Evolutionary conservation across 108 stramenopile species (phyloP).

Genomic region (Phaeodactylum tricornutum): DNA sequence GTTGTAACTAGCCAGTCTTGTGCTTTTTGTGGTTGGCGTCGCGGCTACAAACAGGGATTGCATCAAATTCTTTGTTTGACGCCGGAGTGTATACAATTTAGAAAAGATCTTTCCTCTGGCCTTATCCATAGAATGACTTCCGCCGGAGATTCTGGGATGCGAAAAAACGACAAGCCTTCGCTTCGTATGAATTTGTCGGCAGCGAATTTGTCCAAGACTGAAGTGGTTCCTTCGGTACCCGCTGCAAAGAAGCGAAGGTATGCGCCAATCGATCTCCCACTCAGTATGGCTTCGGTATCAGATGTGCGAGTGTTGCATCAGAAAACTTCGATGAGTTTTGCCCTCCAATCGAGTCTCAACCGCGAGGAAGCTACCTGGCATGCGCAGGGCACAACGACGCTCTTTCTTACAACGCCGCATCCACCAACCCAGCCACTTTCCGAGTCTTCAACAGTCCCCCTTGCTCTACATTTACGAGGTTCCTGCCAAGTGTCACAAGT

Average conservation of each 20-base stretch:
- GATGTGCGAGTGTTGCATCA: slow-evolving; percentile 24
- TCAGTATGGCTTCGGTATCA: background rate
- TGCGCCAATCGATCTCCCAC: background rate
- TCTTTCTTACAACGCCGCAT: slow-evolving; percentile 9
- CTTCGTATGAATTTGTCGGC: too few species aligned
- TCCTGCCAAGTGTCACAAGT: slow-evolving; percentile 26
- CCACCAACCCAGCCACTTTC: background rate
- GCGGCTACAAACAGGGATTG: too few species aligned
- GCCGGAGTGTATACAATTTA: too few species aligned
- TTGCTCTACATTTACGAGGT: slow-evolving; percentile 38
- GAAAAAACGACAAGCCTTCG: too few species aligned
- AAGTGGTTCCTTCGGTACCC: too few species aligned
- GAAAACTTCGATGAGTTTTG: slow-evolving; percentile 14
- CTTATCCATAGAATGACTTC: too few species aligned
- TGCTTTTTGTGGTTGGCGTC: too few species aligned
- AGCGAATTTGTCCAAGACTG: too few species aligned
- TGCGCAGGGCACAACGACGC: slow-evolving; percentile 17
- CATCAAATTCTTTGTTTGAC: too few species aligned
- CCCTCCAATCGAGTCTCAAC: slow-evolving; percentile 8
- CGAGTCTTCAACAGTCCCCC: background rate
- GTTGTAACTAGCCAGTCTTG: too few species aligned
- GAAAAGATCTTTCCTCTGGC: too few species aligned
- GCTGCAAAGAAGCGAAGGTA: background rate
- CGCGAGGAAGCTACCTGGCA: slow-evolving; percentile 15
- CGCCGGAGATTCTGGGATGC: too few species aligned